A percentile compares a stretch with the other conserved stretches of the same genome.
phyloP scores from a whole-genome alignment of 2,329 filamentous ascomycete species.

The Aspergillus latus region DNA sequence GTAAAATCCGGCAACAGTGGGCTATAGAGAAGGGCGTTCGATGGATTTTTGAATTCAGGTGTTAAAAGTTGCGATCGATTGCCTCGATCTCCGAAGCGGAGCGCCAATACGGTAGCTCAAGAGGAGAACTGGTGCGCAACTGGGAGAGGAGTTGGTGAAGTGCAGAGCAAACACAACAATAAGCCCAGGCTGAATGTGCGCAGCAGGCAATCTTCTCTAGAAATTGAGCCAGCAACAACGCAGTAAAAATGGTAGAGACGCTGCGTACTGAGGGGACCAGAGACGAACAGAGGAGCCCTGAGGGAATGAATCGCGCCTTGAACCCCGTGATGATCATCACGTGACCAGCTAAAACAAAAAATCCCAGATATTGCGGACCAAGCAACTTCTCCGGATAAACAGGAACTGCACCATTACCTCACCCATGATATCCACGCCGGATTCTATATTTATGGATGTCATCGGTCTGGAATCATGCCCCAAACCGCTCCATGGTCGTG shows the following conservation, averaged over 20 bases:
- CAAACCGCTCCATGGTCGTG: conserved; percentile 37
- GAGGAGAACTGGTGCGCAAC: conserved; percentile 28
- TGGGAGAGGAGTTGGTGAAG: conserved; percentile 24
- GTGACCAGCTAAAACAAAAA: conserved; percentile 21
- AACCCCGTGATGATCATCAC: conserved; percentile 35
- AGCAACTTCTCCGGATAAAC: too few species aligned
- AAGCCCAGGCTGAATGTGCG: conserved; percentile 10
- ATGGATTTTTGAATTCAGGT: conserved; percentile 8
- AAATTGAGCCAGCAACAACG: conserved; percentile 4
- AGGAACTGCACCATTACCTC: not conserved
- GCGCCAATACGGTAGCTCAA: conserved; percentile 30
- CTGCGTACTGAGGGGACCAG: conserved; percentile 18
- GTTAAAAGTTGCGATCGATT: conserved; percentile 20
- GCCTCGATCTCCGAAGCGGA: conserved; percentile 26
- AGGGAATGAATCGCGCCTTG: conserved; percentile 24
- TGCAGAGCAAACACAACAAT: conserved; percentile 19
- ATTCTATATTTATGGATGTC: conserved; percentile 45
- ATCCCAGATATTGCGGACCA: too few species aligned
- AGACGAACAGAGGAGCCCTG: conserved; percentile 16
- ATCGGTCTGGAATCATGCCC: conserved; percentile 42
- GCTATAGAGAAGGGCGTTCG: conserved; percentile 1
- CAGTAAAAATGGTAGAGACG: conserved; percentile 11
- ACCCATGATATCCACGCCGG: conserved; percentile 6
- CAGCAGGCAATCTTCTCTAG: not conserved
- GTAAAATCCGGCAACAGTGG: conserved; percentile 1